Conservation (phyloP, 768 basidiomycete species). For the Rhizopogon rudus region DNA sequence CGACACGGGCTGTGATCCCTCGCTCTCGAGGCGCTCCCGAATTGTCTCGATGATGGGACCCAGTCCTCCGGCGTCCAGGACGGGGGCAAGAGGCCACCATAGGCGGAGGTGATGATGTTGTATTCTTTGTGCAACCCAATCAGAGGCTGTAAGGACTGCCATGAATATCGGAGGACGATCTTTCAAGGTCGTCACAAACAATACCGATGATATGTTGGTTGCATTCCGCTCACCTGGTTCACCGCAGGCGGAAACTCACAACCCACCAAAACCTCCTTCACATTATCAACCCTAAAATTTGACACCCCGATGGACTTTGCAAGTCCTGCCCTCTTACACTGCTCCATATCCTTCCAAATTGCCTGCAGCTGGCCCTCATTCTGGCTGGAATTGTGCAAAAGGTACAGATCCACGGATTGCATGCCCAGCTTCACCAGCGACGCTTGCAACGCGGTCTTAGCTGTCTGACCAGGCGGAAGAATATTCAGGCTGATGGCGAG, state of each 20-base stretch:
- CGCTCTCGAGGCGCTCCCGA: constrained; percentile 10
- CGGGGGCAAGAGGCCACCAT: constrained; percentile 27
- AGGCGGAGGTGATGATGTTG: constrained; percentile 24
- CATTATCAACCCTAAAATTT: constrained; percentile 35
- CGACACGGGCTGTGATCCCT: constrained; percentile 12
- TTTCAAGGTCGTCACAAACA: constrained; percentile 2
- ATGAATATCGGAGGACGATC: constrained; percentile 37
- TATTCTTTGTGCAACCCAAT: constrained; percentile 16
- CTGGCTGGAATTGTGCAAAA: constrained; percentile 35
- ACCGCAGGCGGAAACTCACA: constrained; percentile 38
- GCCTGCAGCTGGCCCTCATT: constrained; percentile 21
- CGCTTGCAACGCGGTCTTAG: constrained; percentile 30
- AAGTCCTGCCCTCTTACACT: constrained; percentile 35
- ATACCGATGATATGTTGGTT: background rate
- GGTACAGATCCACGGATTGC: constrained; percentile 38
- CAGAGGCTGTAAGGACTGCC: constrained; percentile 20
- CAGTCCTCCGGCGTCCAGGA: constrained; percentile 23
- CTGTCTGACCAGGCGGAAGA: constrained; percentile 26
- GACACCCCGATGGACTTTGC: constrained; percentile 37
- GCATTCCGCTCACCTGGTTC: constrained; percentile 33
- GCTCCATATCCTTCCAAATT: constrained; percentile 42
- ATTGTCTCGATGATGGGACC: constrained; percentile 26
- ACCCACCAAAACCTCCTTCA: constrained; percentile 34
- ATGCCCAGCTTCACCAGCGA: constrained; percentile 37
- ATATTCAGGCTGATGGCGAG: constrained; percentile 37